A percentile compares a stretch with the other conserved stretches of the same genome.
Evolutionary conservation across 106 monocot species (phyloP).

Genomic region (Acorus calamus): DNA sequence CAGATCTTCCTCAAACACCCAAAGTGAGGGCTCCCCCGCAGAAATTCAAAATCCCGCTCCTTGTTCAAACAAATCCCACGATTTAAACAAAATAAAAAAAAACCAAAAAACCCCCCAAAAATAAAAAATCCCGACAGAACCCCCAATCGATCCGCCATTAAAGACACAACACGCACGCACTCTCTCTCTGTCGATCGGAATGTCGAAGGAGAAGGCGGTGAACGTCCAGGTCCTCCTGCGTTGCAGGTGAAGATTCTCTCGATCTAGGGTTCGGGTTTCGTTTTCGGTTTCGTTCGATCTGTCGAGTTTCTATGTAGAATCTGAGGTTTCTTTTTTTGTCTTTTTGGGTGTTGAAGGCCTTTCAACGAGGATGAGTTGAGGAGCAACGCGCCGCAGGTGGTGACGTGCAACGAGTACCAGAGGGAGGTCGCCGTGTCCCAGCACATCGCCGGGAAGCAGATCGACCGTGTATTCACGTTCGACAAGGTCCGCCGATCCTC

Average conservation of each 20-base stretch:
- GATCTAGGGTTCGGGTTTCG: constrained; percentile 16
- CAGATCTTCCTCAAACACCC: too few relatives aligned
- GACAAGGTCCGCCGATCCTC: constrained; percentile 53
- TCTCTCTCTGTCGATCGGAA: too few relatives aligned
- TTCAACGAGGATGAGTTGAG: constrained; percentile 83
- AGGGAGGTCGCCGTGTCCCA: constrained; percentile 83
- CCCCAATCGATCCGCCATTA: too few relatives aligned
- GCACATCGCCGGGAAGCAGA: constrained; percentile 76
- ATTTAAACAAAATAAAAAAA: too few relatives aligned
- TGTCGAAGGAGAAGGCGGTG: constrained; percentile 41
- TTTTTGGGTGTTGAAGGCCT: constrained; percentile 31
- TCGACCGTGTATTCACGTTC: constrained; percentile 90
- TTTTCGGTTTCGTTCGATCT: not conserved
- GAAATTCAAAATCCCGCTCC: too few relatives aligned
- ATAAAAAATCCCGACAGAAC: too few relatives aligned
- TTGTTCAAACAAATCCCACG: too few relatives aligned
- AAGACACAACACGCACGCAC: too few relatives aligned
- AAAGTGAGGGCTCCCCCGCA: too few relatives aligned
- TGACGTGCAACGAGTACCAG: constrained; percentile 89
- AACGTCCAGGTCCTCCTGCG: constrained; percentile 97
- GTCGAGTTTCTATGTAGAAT: not conserved
- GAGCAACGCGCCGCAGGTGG: constrained; percentile 82
- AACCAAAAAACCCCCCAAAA: too few relatives aligned
- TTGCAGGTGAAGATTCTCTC: constrained; percentile 55
- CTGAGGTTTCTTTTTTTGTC: not conserved